Evolutionary conservation across 2,329 filamentous ascomycete genomes (phyloP).

Genomic region (Penicillium thymicola): DNA sequence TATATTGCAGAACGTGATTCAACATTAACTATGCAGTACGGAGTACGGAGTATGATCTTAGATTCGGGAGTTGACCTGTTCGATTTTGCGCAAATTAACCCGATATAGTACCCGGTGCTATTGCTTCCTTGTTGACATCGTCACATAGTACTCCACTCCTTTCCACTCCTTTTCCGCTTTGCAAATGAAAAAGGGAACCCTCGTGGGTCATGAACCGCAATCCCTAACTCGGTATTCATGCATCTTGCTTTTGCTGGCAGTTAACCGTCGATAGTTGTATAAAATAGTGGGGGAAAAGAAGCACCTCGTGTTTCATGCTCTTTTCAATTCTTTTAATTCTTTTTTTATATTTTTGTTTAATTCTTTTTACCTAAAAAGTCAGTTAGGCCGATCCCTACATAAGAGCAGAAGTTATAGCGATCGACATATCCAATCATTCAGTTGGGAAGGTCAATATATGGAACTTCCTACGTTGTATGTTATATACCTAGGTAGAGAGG

Average conservation of each 20-base stretch:
- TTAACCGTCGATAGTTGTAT: slow-evolving; percentile 10
- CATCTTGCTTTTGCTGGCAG: slow-evolving; percentile 4
- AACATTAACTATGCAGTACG: neutral
- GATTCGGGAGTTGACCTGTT: neutral
- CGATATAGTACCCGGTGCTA: neutral
- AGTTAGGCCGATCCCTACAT: slow-evolving; percentile 2
- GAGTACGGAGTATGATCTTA: neutral
- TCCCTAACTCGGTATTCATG: slow-evolving; percentile 11
- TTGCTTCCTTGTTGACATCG: neutral
- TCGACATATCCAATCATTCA: slow-evolving; percentile 14
- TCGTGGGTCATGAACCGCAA: slow-evolving; percentile 16
- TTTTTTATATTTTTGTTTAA: neutral
- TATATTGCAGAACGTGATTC: neutral
- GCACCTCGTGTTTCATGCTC: slow-evolving; percentile 6
- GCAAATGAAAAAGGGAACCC: slow-evolving; percentile 16
- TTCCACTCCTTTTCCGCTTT: slow-evolving; percentile 8
- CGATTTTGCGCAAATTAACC: neutral
- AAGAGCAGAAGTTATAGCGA: slow-evolving; percentile 3
- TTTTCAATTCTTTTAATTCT: neutral
- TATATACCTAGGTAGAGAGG: neutral
- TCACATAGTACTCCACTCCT: slow-evolving; percentile 8
- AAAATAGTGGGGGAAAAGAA: slow-evolving; percentile 1
- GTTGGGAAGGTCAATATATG: slow-evolving; percentile 11
- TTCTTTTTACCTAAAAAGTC: neutral
- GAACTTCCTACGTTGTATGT: neutral